Base-by-base conservation (phyloP, 805 yeast species). In the Teunomyces gatunensis region DNA sequence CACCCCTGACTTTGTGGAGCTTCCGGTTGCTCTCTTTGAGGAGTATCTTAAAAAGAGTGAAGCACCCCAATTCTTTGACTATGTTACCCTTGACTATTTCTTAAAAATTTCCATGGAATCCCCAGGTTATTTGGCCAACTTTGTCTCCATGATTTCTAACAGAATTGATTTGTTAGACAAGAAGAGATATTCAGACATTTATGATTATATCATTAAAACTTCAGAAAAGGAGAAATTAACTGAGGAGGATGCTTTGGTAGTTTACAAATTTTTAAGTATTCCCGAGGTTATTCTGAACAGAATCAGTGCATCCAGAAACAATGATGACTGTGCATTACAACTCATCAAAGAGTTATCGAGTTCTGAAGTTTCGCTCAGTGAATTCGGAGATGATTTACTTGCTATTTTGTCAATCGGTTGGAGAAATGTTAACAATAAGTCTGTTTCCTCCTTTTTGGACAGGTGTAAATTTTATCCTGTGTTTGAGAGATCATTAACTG, bases 51-150 rank as follows among this genome's bases (percentile, higher is more conserved):
- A 37, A 23, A 33, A 34, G 6, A 45, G 46, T 44, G 51, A 76
- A 13, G 57, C 63, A 15, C 59, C 67, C 11, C 44, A 45, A 1
- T 46, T 61, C 2, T 51, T 56, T 12, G 53, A 63, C 21, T 69
- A 65, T n/a, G 40, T 61, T 12, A 59, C 76, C 34, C 67, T 71
- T 47, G 68, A 67, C 33, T 53, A 62, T 23, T 73, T 56, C 48
- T 41, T 57, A n/a, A 73, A 69, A 34, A 44, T 73, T 4, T 46
- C 52, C 13, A 47, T 42, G 51, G 63, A 57, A 6, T 51, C 51
- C 15, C 56, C 58, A 17, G 13, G 41, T 5, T 28, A 44, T 9
- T 50, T 57, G 11, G 33, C 57, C 2, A 13, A 6, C 12, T 50
- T 52, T 23, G 21, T 42, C n/a, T n/a, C 27, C n/a, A 20, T 21